Base-by-base conservation (phyloP, 177 flowering plant genomes). In the Vitis hybrid region DNA sequence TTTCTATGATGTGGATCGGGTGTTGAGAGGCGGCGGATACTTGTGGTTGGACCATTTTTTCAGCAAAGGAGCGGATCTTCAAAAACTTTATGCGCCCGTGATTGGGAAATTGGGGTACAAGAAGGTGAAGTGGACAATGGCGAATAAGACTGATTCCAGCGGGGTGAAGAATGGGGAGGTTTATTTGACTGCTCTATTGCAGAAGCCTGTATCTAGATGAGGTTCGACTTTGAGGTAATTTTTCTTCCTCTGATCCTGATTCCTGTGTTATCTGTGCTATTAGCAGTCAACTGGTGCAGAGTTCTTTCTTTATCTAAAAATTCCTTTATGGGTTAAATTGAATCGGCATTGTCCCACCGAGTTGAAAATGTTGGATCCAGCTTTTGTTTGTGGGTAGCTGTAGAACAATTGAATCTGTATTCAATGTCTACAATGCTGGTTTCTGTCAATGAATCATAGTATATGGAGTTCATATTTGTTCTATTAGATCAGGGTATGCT, bases 1-100 rank as follows among this genome's bases (percentile, higher is more conserved):
- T 86, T 68, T 95, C 14, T 92, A 56, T 74, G 99, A 95, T 75
- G 86, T 86, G 38, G 99, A 95, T 78, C 79, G 99, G 64, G 91
- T 92, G 75, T 75, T 94, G 85, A 88, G 99, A 61, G 85, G 85
- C 7, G 99, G 99, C 6, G 98, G 99, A 62, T 89, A 77, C 65
- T 68, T 95, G 49, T 94, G 94, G 97, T 19, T 95, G 75, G 99
- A 95, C 78, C 90, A 83, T 54, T 95, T 95, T 77, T 95, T 90
- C 73, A 76, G 97, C 72, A 94, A 90, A 82, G 70, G 74, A 24
- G 77, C 15, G 55, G 98, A 92, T 84, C 88, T 95, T 63, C 91
- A 90, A 53, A 82, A 85, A 78, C 81, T 87, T 56, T 95, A 82
- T 68, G 65, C 71, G 22, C 98, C 99, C 0, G 71, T 90, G 90